Evolutionary conservation across 768 basidiomycete genomes (phyloP).

Genomic region (Rhodocollybia butyracea): DNA sequence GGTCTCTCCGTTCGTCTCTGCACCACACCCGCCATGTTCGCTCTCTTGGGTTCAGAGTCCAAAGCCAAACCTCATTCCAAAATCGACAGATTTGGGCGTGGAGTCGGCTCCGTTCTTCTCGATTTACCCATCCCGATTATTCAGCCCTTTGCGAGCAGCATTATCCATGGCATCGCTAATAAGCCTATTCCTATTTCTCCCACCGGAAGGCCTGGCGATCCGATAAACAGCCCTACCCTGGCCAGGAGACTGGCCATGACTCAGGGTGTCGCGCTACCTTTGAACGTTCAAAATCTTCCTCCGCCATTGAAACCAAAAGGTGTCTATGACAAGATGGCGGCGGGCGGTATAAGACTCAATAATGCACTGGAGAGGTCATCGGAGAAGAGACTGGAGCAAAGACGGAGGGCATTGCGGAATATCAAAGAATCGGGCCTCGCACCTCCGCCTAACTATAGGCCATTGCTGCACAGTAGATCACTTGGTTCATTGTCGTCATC

Average conservation of each 20-base stretch:
- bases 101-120: slow-evolving; percentile 14
- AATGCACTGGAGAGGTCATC: slow-evolving; percentile 10
- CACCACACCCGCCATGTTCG: slow-evolving; percentile 20
- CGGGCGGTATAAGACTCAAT: slow-evolving; percentile 17
- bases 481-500: neutral
- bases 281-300: slow-evolving; percentile 15
- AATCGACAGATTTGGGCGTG: slow-evolving; percentile 13
- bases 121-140: slow-evolving; percentile 11
- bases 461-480: neutral
- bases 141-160: neutral
- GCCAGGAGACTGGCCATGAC: slow-evolving; percentile 15
- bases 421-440: neutral
- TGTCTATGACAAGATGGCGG: slow-evolving; percentile 17
- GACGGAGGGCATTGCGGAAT: slow-evolving; percentile 6
- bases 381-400: slow-evolving; percentile 14
- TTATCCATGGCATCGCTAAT: slow-evolving; percentile 16
- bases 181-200: slow-evolving; percentile 8
- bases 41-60: slow-evolving; percentile 9
- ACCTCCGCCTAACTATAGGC: neutral
- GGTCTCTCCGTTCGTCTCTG: slow-evolving; percentile 21
- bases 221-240: neutral
- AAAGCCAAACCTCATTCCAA: slow-evolving; percentile 3
- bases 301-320: slow-evolving; percentile 18
- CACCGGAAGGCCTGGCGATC: neutral
- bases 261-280: slow-evolving; percentile 15